These are phyloP conservation scores for Aurinia saxatilis DNA, from an alignment of 345 rosid species.

Conservation along the genomic window DNA sequence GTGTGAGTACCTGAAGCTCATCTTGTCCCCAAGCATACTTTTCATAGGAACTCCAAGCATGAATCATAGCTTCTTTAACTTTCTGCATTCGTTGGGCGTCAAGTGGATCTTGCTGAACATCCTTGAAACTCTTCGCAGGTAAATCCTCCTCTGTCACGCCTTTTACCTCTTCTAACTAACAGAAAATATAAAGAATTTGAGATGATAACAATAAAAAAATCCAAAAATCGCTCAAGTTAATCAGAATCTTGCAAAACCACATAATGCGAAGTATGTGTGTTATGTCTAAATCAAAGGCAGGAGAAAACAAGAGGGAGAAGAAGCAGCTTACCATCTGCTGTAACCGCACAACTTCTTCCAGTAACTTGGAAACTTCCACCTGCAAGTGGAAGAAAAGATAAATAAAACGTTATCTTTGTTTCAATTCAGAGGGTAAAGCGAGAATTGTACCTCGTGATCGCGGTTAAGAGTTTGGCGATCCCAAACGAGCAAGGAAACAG, in stretches of 20 bases:
- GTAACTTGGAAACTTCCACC: slow-evolving; percentile 25
- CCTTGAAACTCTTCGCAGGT: slow-evolving; percentile 15
- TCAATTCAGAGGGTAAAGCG: background rate
- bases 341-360: slow-evolving; percentile 23
- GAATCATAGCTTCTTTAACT: slow-evolving; percentile 93
- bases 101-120: slow-evolving; percentile 49
- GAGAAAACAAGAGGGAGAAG: background rate
- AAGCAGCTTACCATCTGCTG: slow-evolving; percentile 24
- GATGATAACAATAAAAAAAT: background rate
- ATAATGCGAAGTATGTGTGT: too few species aligned
- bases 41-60: slow-evolving; percentile 95
- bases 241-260: background rate
- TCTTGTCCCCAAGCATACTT: slow-evolving; percentile 96
- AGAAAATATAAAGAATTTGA: background rate
- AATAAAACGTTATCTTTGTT: background rate
- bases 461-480: slow-evolving; percentile 78
- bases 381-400: slow-evolving; percentile 1
- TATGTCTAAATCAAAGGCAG: too few species aligned
- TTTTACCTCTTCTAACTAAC: slow-evolving; percentile 49
- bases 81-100: slow-evolving; percentile 67
- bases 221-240: background rate
- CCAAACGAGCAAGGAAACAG: slow-evolving; percentile 57
- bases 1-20: slow-evolving; percentile 87
- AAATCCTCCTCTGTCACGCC: slow-evolving; percentile 24
- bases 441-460: slow-evolving; percentile 50